Percentiles rank a stretch among this genome's conserved stretches.
Conservation (phyloP, 2,329 filamentous ascomycete genomes). For the Cladophialophora exuberans region DNA sequence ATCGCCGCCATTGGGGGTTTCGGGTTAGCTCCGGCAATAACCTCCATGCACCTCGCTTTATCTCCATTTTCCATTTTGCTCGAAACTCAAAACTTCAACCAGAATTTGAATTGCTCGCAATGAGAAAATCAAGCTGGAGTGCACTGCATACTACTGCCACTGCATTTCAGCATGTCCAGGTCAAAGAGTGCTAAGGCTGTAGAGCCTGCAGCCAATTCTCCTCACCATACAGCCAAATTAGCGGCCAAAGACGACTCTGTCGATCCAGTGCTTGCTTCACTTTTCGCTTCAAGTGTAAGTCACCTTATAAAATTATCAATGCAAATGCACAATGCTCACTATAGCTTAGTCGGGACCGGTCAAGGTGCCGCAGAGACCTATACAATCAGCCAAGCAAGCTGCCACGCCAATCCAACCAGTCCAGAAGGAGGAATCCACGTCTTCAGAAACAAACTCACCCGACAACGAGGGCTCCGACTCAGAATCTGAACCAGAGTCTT, state of each 20-base stretch:
- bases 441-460: conserved; percentile 27
- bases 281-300: conserved; percentile 75
- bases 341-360: conserved; percentile 39
- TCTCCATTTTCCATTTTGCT: conserved; percentile 15
- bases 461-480: conserved; percentile 38
- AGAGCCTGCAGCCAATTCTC: neutral
- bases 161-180: conserved; percentile 15
- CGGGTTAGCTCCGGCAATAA: conserved; percentile 16
- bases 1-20: conserved; percentile 3
- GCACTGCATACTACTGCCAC: neutral
- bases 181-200: conserved; percentile 10
- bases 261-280: conserved; percentile 69
- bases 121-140: neutral
- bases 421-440: conserved; percentile 6
- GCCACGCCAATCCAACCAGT: conserved; percentile 8
- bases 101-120: neutral
- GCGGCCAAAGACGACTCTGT: conserved; percentile 48
- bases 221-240: neutral
- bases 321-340: too few relatives aligned
- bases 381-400: conserved; percentile 35
- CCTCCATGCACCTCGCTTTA: conserved; percentile 13
- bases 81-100: conserved; percentile 14
- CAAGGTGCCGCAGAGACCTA: conserved; percentile 38
- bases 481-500: neutral
- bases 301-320: neutral